Evolutionary conservation across 2,329 filamentous ascomycete genomes (phyloP), one percentile per base, ranked within the genome.

Genomic region (Didymella segeticola): DNA sequence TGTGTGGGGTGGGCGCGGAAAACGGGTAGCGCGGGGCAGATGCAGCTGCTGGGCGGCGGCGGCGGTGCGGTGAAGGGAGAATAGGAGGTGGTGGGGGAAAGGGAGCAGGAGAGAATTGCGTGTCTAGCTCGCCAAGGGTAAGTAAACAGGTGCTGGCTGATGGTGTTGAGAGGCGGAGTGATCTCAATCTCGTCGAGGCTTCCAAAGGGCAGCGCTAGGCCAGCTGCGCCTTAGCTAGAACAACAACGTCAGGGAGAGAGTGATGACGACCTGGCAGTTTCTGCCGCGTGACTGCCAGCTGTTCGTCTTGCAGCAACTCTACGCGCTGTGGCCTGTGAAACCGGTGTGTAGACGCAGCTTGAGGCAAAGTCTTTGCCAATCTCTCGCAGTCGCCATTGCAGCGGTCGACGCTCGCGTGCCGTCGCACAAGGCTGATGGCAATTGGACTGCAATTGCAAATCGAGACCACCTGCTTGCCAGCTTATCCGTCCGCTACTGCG

Each of bases 1-100:
- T 68, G 68, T 47, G 63, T 63, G 69, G 63, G 67, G 63, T 66
- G 53, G 57, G 49, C 52, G 49, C 52, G 57, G 56, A 34, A 49
- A 38, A 39, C 25, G 47, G 47, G 45, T 58, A 53, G 57, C 31
- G 52, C 58, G 43, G 34, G n/a, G 45, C 50, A 29, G 53, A 25
- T 31, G 55, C 37, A 38, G 51, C 30, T 45, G 45, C 12, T 10
- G 22, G 26, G 39, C 41, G 42, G 33, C 39, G 57, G 38, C 39
- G 37, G 47, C 14, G 48, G 45, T 30, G 47, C 34, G 47, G 30
- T 29, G 42, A 31, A n/a, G 42, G 26, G 30, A 43, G 26, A 19
- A n/a, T 17, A 27, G 31, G 31, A 29, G n/a, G 43, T n/a, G n/a
- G n/a, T n/a, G n/a, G 45, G 39, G 29, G 49, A 17, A 15, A 38